Evolutionary conservation across 2,329 filamentous ascomycete genomes (phyloP), one percentile per base, ranked within the genome.

Genomic region (Epichloe sp.): DNA sequence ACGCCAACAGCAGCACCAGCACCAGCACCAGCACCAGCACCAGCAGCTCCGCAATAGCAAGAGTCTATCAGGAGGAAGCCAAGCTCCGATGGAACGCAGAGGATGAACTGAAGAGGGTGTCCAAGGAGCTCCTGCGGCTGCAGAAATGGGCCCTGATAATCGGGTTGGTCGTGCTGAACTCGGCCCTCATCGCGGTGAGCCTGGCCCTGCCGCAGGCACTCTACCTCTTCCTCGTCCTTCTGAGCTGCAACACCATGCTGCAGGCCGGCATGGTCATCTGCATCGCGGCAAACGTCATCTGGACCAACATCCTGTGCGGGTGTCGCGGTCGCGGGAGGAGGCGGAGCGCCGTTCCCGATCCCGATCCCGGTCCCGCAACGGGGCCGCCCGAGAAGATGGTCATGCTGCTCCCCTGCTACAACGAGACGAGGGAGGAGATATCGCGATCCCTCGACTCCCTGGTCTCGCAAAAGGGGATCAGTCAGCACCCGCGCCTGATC

Each of bases 361-460:
- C 26, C 4, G 43, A 2, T 21, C 19, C 19, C 19, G 19, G 61
- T 0, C 70, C 70, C 0, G 66, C 69, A 47, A 59, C 62, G 34
- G 6, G n/a, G 5, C 17, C 36, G 21, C 68, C 66, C 0, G 72
- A 75, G 56, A 65, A 65, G 47, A 64, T 75, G 62, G 70, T 75
- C 2, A 56, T 73, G 34, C 58, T 75, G 35, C 61, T 75, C 4
- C 72, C 72, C 1, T 76, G 73, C 59, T 76, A 75, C 59, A 75
- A 75, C 55, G 72, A 76, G 56, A 73, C 69, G 0, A 57, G 61
- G 6, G 62, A 72, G 4, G 72, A 76, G 53, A 59, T 73, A 23
- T 65, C 60, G 3, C 63, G 65, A 2, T 75, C 72, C 0, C 64
- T 75, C 0, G 69, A 74, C 52, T 75, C 72, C 3, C 59, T 76